Evolutionary conservation across 768 basidiomycete species (phyloP), one percentile per base, ranked within the genome.

Genomic region (Tephrocybe sp.): DNA sequence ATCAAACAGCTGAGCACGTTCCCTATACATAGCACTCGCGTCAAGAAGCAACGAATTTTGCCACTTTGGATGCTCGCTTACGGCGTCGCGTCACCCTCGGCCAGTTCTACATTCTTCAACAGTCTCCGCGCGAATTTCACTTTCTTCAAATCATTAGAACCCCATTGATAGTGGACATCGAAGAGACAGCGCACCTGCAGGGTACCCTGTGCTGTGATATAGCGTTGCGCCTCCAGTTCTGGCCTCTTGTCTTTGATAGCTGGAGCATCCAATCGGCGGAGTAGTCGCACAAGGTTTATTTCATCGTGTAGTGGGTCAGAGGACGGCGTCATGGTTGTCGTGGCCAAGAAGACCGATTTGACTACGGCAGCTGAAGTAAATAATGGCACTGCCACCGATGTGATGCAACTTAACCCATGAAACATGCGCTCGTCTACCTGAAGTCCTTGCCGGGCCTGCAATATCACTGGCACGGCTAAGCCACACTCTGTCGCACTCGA

Each of bases 241-340:
- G 59, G 46, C 65, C 62, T 74, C 70, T 76, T 51, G 66, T 65
- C 20, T 73, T 73, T 51, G 56, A 48, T 67, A 0, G 79, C 66
- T 9, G 77, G 73, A 58, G 78, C 80, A 51, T 90, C 85, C 0
- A 91, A 75, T 49, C 82, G 65, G 38, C 76, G 73, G 4, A 90
- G 65, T 6, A 90, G 74, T 43, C 85, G 76, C 9, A 69, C 67
- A 8, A 90, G 71, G 65, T 90, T 90, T 11, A 90, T 79, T 57
- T 80, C 77, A 69, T 90, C 85, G 51, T 87, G 88, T 14, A 51
- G 33, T 1, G 53, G 55, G 47, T 62, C 51, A 33, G 49, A 53
- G 20, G 36, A 32, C 18, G 14, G 30, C 1, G 50, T 46, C 48
- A 50, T 54, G 9, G 48, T 45, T 9, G 48, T 49, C 28, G 11